Conservation (phyloP, 2,329 filamentous ascomycete species). For the Fusarium luffae region DNA sequence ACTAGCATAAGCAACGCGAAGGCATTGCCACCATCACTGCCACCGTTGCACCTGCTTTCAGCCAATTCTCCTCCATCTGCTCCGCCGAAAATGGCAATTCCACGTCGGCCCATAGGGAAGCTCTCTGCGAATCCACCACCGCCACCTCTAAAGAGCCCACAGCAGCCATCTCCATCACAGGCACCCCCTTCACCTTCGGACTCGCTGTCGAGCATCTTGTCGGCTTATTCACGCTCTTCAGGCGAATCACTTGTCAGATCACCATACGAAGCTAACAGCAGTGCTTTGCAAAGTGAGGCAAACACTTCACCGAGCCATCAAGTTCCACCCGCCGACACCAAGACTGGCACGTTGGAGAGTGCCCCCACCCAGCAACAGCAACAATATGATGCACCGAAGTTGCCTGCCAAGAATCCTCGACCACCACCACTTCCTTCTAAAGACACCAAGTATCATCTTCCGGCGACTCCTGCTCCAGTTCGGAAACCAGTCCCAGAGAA, state of each 20-base stretch:
- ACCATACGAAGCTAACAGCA: constrained; percentile 51
- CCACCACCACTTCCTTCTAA: constrained; percentile 46
- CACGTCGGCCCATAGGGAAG: constrained; percentile 41
- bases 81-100: constrained; percentile 44
- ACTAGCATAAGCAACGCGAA: constrained; percentile 41
- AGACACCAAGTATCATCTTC: constrained; percentile 41
- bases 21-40: constrained; percentile 39
- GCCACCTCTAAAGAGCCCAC: constrained; percentile 29
- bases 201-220: constrained; percentile 66
- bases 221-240: constrained; percentile 63
- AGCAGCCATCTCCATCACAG: constrained; percentile 26
- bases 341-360: constrained; percentile 34
- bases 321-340: constrained; percentile 42
- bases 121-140: constrained; percentile 29
- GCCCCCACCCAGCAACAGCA: constrained; percentile 36
- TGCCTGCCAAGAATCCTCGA: constrained; percentile 10
- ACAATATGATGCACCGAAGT: constrained; percentile 39
- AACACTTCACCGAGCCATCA: constrained; percentile 40
- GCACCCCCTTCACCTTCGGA: constrained; percentile 55
- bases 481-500: constrained; percentile 24
- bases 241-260: constrained; percentile 57
- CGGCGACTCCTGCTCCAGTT: constrained; percentile 34
- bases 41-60: constrained; percentile 42
- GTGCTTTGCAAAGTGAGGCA: constrained; percentile 37
- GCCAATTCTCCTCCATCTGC: constrained; percentile 32